Conservation (phyloP, 257 asterid genomes). For the Solanum chiquidenum region DNA sequence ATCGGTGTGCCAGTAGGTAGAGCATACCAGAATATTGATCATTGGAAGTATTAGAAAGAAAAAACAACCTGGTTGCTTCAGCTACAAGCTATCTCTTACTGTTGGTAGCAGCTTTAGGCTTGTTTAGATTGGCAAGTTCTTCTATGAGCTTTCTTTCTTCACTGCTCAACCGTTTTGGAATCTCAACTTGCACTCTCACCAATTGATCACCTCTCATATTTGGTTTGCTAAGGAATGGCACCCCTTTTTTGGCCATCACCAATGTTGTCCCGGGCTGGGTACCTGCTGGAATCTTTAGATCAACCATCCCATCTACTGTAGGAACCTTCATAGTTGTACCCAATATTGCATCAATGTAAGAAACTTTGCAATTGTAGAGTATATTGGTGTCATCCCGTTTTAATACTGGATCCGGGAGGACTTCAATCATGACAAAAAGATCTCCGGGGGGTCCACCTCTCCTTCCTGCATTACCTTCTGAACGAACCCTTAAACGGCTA, state of each 20-base stretch:
- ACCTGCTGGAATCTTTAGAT: conserved; percentile 79
- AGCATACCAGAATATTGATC: background rate
- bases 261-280: conserved; percentile 92
- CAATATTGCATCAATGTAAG: conserved; percentile 79
- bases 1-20: background rate
- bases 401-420: conserved; percentile 60
- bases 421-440: conserved; percentile 75
- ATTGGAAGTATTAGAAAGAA: background rate
- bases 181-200: conserved; percentile 94
- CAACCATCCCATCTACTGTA: conserved; percentile 87
- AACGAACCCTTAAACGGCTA: conserved; percentile 77
- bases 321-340: conserved; percentile 83
- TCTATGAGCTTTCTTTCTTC: conserved; percentile 91
- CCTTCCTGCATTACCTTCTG: conserved; percentile 87
- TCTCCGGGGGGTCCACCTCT: conserved; percentile 94
- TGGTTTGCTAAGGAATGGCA: conserved; percentile 58
- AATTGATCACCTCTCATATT: conserved; percentile 95
- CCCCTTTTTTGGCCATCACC: conserved; percentile 91
- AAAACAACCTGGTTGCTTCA: background rate
- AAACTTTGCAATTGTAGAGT: conserved; percentile 76
- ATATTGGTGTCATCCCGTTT: conserved; percentile 86
- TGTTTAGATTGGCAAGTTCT: conserved; percentile 70
- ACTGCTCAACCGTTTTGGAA: conserved; percentile 76
- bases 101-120: conserved; percentile 48
- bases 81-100: conserved; percentile 37